These are phyloP conservation scores for Agastache rugosa DNA, from an alignment of 257 asterid species.

Conservation along the genomic window DNA sequence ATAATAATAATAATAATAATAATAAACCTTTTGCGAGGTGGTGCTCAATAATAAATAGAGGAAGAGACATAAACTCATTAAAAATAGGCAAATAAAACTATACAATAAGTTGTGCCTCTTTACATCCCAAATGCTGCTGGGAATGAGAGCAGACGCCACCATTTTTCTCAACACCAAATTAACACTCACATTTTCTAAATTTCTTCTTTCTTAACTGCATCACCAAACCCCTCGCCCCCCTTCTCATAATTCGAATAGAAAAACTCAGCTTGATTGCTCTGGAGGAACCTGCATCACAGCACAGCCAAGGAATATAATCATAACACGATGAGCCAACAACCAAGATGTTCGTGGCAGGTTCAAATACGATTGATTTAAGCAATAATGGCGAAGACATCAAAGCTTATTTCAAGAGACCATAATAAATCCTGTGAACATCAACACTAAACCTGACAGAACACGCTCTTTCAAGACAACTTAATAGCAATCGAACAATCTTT, in stretches of 20 bases:
- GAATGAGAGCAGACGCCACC: neutral
- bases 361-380: neutral
- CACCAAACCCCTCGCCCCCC: constrained; percentile 26
- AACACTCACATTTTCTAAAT: constrained; percentile 1
- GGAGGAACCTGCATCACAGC: constrained; percentile 55
- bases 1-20: no score
- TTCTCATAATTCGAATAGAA: constrained; percentile 43
- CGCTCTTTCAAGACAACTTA: neutral
- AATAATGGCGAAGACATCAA: neutral
- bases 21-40: no score
- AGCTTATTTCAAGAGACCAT: neutral
- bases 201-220: constrained; percentile 38
- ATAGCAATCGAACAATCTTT: neutral
- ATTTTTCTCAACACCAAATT: neutral
- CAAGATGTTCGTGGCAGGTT: neutral
- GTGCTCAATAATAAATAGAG: neutral
- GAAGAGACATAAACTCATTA: neutral
- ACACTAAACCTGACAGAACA: neutral
- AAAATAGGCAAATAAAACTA: constrained; percentile 5
- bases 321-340: neutral
- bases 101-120: constrained; percentile 10
- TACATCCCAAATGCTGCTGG: neutral
- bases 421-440: neutral
- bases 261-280: constrained; percentile 52
- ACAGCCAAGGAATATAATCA: neutral